Base-by-base conservation (phyloP, 331 rosid species). In the Cydonia oblonga region DNA sequence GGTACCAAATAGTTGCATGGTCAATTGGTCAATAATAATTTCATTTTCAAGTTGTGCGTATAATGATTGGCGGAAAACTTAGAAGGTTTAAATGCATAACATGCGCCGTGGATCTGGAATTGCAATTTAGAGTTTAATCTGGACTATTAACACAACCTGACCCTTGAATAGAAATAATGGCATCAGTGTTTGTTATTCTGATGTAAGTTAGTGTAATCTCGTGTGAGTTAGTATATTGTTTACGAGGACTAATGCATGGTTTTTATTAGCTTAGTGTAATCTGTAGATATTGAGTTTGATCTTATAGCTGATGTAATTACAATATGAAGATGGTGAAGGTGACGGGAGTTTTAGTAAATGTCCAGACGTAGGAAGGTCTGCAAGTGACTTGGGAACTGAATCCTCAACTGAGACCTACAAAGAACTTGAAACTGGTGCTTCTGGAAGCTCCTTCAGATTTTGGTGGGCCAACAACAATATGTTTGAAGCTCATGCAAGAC, bases 271-370 rank as follows among this genome's bases (percentile, higher is more conserved):
- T 16, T 32, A 4, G 32, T 49, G 24, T 59, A 5, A 30, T 38
- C 33, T 72, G 61, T 61, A 59, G 32, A 30, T 28, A 22, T 61
- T 72, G 9, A 51, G 66, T 72, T 73, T 51, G 66, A 63, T 35
- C 35, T 56, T 56, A 8, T 66, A 13, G 28, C 62, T 71, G 75
- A 81, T 49, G 25, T 44, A 63, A 51, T 80, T 66, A 64, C 61
- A 33, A 72, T 76, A 40, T 74, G 70, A 70, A 35, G 70, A 58
- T 78, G 80, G 66, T 74, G 78, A 78, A 82, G 80, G 76, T 26
- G 74, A 69, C 3, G 23, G 66, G 66, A 61, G 44, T 60, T 65
- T 66, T 40, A 40, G 33, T 42, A 82, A 52, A 42, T 78, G 65
- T 75, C 71, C 33, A 58, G 80, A 57, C 6, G 80, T 58, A 70